These are phyloP conservation scores for Dissophora globulifera DNA, from an alignment of 192 early-diverging fungal species.

Conservation along the genomic window DNA sequence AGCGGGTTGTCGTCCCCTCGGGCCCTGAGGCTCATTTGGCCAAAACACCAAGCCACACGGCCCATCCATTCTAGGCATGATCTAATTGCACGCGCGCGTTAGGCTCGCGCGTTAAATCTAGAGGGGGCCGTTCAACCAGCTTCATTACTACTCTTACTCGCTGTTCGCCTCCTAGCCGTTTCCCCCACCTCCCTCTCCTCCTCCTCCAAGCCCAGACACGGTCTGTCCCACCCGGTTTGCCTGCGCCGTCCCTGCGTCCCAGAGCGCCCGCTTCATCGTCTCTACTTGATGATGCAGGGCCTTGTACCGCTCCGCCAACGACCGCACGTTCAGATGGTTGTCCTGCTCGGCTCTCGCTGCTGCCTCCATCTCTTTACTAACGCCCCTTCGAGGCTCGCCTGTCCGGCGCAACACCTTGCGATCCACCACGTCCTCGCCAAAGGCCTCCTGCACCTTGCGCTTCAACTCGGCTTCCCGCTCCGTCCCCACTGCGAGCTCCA, in stretches of 20 bases:
- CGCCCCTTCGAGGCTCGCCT: constrained; percentile 31
- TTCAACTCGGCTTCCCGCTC: constrained; percentile 36
- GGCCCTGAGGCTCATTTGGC: no score
- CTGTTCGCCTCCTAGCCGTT: constrained; percentile 8
- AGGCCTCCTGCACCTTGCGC: constrained; percentile 44
- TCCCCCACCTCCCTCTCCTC: no score
- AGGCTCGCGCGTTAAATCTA: no score
- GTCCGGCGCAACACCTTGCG: constrained; percentile 37
- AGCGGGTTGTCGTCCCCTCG: no score
- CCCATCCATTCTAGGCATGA: no score
- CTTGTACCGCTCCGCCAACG: constrained; percentile 46
- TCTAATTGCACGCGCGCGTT: no score
- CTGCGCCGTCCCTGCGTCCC: constrained; percentile 26
- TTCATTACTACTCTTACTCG: no score
- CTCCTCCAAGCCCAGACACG: constrained; percentile 1
- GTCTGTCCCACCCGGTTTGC: constrained; percentile 8
- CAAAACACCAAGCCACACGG: no score
- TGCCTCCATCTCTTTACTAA: constrained; percentile 17
- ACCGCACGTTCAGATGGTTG: constrained; percentile 19
- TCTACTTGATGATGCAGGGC: constrained; percentile 30
- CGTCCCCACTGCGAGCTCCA: constrained; percentile 34
- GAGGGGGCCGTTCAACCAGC: no score
- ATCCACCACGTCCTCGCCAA: constrained; percentile 42
- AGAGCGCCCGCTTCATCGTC: constrained; percentile 36
- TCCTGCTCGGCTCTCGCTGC: constrained; percentile 24